These are phyloP conservation scores for Fusarium hostae DNA, from an alignment of 2,329 filamentous ascomycete genomes.

Conservation along the genomic window DNA sequence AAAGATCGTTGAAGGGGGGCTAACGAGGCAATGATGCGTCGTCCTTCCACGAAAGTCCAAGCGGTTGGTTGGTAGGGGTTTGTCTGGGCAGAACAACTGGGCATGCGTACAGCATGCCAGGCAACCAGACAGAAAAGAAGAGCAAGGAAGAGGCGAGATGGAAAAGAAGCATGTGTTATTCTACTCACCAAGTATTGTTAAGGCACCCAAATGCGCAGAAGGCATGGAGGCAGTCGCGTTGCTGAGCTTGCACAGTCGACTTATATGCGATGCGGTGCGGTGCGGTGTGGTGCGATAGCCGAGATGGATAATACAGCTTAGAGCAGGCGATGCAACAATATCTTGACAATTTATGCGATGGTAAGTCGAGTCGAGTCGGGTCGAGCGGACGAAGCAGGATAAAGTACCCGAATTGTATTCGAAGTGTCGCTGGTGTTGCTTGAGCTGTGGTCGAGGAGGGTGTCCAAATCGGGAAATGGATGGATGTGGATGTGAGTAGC, in stretches of 20 bases:
- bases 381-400: constrained; percentile 10
- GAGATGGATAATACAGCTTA: constrained; percentile 1
- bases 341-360: background rate
- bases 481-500: constrained; percentile 11
- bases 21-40: constrained; percentile 31
- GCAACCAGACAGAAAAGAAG: constrained; percentile 11
- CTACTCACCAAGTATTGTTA: constrained; percentile 40
- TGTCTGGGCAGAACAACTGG: constrained; percentile 20
- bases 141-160: background rate
- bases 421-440: constrained; percentile 10
- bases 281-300: background rate
- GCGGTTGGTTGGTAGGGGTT: constrained; percentile 30
- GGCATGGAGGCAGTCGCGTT: constrained; percentile 43
- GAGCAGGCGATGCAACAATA: constrained; percentile 4
- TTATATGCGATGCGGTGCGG: constrained; percentile 1
- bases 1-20: background rate
- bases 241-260: constrained; percentile 34
- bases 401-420: constrained; percentile 25
- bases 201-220: constrained; percentile 32
- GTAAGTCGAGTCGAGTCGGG: constrained; percentile 2
- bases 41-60: constrained; percentile 20
- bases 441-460: constrained; percentile 3
- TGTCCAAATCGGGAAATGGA: constrained; percentile 28
- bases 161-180: background rate
- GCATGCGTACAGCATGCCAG: constrained; percentile 8